Evolutionary conservation across 1,139 yeast species (phyloP).

Genomic region (Yamadazyma diddensiae): DNA sequence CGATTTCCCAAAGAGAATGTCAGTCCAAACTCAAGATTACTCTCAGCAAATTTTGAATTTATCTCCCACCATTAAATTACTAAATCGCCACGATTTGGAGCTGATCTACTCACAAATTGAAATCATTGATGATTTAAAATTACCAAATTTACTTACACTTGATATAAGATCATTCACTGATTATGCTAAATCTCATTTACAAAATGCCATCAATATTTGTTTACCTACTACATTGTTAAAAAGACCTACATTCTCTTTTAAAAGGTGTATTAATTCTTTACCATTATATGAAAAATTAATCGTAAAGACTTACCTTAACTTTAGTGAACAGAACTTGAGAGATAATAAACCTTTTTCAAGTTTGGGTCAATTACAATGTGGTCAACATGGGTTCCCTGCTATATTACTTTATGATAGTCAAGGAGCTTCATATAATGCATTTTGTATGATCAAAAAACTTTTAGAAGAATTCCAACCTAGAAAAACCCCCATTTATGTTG

Average conservation of each 20-base stretch:
- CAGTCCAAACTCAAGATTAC: conserved; percentile 9
- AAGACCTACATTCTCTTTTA: conserved; percentile 59
- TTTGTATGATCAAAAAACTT: conserved; percentile 50
- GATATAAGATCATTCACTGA: conserved; percentile 75
- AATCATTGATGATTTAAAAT: conserved; percentile 5
- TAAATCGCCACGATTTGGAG: conserved; percentile 5
- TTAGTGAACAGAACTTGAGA: conserved; percentile 7
- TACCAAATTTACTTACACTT: conserved; percentile 40
- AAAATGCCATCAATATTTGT: conserved; percentile 64
- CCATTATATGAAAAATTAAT: conserved; percentile 39
- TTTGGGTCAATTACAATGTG: conserved; percentile 19
- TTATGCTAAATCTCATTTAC: conserved; percentile 49
- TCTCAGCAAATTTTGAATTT: conserved; percentile 7
- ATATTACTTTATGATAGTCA: conserved; percentile 28
- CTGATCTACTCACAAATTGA: conserved; percentile 7
- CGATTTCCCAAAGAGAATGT: conserved; percentile 6
- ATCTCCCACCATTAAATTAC: conserved; percentile 7
- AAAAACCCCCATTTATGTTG: conserved; percentile 12
- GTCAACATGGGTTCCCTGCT: conserved; percentile 30
- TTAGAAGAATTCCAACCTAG: conserved; percentile 18
- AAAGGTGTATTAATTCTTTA: conserved; percentile 56
- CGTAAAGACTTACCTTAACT: conserved; percentile 20
- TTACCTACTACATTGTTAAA: conserved; percentile 76
- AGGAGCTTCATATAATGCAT: conserved; percentile 36
- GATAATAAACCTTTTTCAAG: conserved; percentile 4